phyloP scores from a whole-genome alignment of 129 eudicot genomes.

The Escallonia herrerae region DNA sequence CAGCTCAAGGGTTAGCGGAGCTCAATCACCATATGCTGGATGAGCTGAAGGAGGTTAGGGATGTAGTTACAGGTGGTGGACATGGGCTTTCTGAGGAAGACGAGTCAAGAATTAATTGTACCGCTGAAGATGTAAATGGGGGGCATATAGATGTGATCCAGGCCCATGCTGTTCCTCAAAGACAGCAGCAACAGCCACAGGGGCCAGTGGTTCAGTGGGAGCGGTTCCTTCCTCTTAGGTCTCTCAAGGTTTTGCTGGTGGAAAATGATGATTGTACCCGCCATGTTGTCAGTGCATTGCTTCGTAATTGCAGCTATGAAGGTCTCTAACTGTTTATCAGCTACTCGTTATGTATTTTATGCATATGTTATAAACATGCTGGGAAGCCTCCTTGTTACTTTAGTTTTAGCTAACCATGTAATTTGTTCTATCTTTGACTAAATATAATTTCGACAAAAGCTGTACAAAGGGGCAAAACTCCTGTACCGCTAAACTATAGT shows the following conservation, averaged over 20 bases:
- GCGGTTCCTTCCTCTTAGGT: constrained; percentile 53
- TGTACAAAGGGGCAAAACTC: too few relatives aligned
- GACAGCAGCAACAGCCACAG: constrained; percentile 35
- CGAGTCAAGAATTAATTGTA: constrained; percentile 28
- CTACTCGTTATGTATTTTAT: too few relatives aligned
- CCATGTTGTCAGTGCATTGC: constrained; percentile 69
- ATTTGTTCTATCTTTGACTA: too few relatives aligned
- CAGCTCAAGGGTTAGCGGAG: constrained; percentile 40
- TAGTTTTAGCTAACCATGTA: too few relatives aligned
- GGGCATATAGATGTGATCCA: constrained; percentile 13
- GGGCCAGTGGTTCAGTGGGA: constrained; percentile 63
- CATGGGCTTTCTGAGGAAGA: constrained; percentile 37
- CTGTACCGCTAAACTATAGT: too few relatives aligned
- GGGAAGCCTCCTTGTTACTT: too few relatives aligned
- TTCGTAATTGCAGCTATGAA: constrained; percentile 81
- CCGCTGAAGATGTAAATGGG: constrained; percentile 15
- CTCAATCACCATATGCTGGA: constrained; percentile 23
- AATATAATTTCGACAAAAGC: too few relatives aligned
- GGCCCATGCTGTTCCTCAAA: constrained; percentile 22
- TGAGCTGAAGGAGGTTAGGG: constrained; percentile 33
- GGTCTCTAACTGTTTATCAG: constrained; percentile 26
- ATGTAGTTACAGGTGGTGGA: constrained; percentile 31
- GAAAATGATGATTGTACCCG: constrained; percentile 79
- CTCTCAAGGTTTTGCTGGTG: constrained; percentile 61
- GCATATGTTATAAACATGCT: too few relatives aligned